Percentiles rank a stretch among this genome's conserved stretches.
phyloP scores from a whole-genome alignment of 495 filamentous ascomycete species.

The Xylona heveae region DNA sequence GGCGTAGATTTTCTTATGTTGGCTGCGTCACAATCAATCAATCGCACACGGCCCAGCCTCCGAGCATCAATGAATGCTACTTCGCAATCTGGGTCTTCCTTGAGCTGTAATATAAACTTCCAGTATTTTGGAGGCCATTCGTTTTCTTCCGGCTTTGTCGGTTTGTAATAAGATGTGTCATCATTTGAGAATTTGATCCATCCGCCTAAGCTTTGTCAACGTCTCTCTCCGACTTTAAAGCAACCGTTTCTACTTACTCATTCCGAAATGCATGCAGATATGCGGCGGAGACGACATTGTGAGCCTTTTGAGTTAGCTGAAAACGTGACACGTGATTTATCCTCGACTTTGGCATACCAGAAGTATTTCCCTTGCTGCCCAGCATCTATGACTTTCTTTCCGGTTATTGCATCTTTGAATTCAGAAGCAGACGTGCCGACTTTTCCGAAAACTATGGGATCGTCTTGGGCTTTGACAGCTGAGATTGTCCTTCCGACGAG shows the following conservation, averaged over 20 bases:
- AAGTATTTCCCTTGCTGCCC: slow-evolving; percentile 92
- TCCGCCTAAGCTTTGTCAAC: no score
- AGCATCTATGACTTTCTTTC: slow-evolving; percentile 53
- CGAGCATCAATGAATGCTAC: slow-evolving; percentile 71
- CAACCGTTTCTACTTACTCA: neutral
- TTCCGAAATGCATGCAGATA: neutral
- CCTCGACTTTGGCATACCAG: slow-evolving; percentile 29
- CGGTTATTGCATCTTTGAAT: slow-evolving; percentile 50
- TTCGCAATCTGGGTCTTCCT: slow-evolving; percentile 35
- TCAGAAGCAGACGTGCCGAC: slow-evolving; percentile 53
- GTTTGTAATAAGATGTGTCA: slow-evolving; percentile 59
- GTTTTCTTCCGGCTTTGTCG: slow-evolving; percentile 29
- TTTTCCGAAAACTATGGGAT: slow-evolving; percentile 71
- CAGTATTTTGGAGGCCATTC: slow-evolving; percentile 79
- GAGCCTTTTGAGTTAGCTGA: no score
- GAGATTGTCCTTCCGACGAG: slow-evolving; percentile 64
- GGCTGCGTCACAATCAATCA: slow-evolving; percentile 58
- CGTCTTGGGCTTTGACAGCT: slow-evolving; percentile 47
- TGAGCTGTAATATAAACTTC: slow-evolving; percentile 62
- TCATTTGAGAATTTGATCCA: slow-evolving; percentile 75
- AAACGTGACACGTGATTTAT: no score
- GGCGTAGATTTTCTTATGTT: slow-evolving; percentile 60
- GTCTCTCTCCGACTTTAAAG: slow-evolving; percentile 27
- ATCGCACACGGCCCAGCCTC: slow-evolving; percentile 51
- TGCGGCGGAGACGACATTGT: slow-evolving; percentile 58